Conservation (phyloP, 1,139 yeast species). For the Scheffersomyces parashehatae region DNA sequence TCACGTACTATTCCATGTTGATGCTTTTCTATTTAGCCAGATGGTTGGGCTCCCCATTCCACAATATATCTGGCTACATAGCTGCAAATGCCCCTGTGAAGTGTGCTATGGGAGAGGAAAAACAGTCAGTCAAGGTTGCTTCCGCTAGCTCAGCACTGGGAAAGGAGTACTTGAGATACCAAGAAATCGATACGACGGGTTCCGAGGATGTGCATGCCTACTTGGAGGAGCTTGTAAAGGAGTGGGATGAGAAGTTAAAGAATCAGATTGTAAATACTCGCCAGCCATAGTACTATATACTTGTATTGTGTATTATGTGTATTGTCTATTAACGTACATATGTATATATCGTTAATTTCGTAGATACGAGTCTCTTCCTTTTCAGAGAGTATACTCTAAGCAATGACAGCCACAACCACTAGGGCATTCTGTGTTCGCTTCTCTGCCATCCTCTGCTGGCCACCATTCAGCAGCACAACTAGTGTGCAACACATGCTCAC, state of each 20-base stretch:
- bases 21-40: conserved; percentile 82
- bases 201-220: conserved; percentile 62
- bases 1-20: conserved; percentile 86
- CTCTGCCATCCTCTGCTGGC: conserved; percentile 35
- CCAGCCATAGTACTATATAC: conserved; percentile 11
- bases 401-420: conserved; percentile 91
- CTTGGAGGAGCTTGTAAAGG: conserved; percentile 48
- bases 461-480: conserved; percentile 86
- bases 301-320: conserved; percentile 1
- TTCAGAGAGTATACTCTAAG: conserved; percentile 21
- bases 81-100: conserved; percentile 83
- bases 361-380: conserved; percentile 1
- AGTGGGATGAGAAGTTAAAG: conserved; percentile 57
- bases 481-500: conserved; percentile 80
- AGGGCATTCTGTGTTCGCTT: conserved; percentile 61
- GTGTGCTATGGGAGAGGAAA: conserved; percentile 37
- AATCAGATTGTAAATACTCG: conserved; percentile 68
- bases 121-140: conserved; percentile 66
- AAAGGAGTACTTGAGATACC: conserved; percentile 56
- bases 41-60: conserved; percentile 80
- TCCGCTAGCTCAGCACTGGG: conserved; percentile 71
- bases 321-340: neutral
- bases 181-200: conserved; percentile 63
- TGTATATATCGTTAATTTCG: neutral
- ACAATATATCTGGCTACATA: conserved; percentile 80